Percentiles rank a stretch among this genome's conserved stretches.
phyloP scores from a whole-genome alignment of 2,329 filamentous ascomycete genomes.

The Fusarium denticulatum region DNA sequence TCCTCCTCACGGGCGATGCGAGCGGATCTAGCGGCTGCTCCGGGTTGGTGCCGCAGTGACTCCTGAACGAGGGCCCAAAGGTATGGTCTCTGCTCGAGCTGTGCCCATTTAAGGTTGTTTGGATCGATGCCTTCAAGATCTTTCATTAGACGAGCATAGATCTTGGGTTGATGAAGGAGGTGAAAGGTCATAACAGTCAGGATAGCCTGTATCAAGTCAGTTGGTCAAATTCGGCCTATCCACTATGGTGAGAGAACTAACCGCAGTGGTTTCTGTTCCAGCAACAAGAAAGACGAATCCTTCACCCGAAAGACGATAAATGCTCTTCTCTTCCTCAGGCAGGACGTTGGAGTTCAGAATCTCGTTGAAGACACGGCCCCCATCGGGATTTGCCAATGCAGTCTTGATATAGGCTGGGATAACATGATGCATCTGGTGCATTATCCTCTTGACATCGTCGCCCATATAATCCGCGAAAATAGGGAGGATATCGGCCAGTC shows the following conservation, averaged over 20 bases:
- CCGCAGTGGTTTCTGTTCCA: constrained; percentile 52
- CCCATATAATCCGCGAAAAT: constrained; percentile 23
- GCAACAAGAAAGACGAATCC: constrained; percentile 50
- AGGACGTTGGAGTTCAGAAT: constrained; percentile 41
- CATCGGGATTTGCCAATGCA: constrained; percentile 13
- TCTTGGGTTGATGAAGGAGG: constrained; percentile 47
- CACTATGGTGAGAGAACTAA: constrained; percentile 14
- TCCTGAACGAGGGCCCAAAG: constrained; percentile 52
- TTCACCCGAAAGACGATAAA: constrained; percentile 50
- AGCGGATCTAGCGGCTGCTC: constrained; percentile 40
- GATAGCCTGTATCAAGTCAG: constrained; percentile 27
- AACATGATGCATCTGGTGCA: constrained; percentile 28
- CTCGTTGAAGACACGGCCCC: constrained; percentile 25
- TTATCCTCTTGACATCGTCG: constrained; percentile 21
- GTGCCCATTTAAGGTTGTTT: constrained; percentile 42
- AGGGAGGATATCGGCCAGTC: constrained; percentile 12
- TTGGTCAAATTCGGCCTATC: fast-evolving
- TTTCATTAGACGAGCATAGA: constrained; percentile 42
- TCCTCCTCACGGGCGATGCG: constrained; percentile 42
- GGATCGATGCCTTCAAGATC: constrained; percentile 46
- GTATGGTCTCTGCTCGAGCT: constrained; percentile 51
- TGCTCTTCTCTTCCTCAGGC: constrained; percentile 49
- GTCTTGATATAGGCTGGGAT: constrained; percentile 22
- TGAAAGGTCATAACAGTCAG: constrained; percentile 50
- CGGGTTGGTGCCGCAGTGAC: constrained; percentile 46